Evolutionary conservation across 2,329 filamentous ascomycete species (phyloP).

Genomic region (Aspergillus ustus): DNA sequence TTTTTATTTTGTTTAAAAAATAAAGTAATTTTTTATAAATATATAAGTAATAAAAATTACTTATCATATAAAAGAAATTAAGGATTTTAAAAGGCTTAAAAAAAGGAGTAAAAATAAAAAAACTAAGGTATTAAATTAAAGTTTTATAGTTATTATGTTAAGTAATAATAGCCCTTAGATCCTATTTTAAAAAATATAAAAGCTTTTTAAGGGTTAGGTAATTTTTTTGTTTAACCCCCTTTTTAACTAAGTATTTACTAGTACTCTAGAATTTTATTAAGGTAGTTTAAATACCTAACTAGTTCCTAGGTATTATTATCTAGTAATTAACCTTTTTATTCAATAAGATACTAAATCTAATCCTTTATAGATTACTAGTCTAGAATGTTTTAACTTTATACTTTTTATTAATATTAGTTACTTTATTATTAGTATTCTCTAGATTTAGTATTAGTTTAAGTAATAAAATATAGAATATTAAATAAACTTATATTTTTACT

Average conservation of each 20-base stretch:
- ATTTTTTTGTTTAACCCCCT: background rate
- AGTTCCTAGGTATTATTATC: background rate
- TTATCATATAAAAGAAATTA: constrained; percentile 1
- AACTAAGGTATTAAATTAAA: background rate
- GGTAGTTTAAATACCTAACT: constrained; percentile 8
- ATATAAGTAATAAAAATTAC: background rate
- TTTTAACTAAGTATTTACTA: background rate
- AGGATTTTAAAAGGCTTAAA: background rate
- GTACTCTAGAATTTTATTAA: no score
- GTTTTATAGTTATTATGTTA: no score
- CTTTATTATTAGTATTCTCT: constrained; percentile 2
- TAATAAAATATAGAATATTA: constrained; percentile 5
- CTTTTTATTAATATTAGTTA: background rate
- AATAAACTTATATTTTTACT: constrained; percentile 4
- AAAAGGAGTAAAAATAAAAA: background rate
- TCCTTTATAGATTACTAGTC: background rate
- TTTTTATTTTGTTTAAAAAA: no score
- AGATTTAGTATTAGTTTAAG: constrained; percentile 1
- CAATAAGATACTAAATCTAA: constrained; percentile 5
- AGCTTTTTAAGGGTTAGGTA: background rate
- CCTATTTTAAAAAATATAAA: background rate
- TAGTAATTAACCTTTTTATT: background rate
- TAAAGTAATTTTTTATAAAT: background rate
- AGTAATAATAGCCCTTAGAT: no score
- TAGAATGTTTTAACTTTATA: background rate